Conservation (phyloP, 257 asterid genomes). For the Fraxinus anomala region DNA sequence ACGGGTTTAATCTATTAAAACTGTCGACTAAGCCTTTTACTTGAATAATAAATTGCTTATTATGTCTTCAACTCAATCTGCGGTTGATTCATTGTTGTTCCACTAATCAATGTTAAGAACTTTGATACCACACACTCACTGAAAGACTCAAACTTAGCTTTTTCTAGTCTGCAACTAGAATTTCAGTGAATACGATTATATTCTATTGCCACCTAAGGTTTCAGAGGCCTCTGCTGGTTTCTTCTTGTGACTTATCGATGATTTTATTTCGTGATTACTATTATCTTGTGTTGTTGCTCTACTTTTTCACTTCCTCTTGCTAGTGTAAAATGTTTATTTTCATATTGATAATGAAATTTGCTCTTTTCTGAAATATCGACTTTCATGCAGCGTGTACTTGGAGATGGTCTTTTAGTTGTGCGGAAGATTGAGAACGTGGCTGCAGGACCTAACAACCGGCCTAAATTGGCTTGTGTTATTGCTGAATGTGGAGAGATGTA, state of each 20-base stretch:
- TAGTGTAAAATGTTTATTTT: no score
- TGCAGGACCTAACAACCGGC: conserved; percentile 79
- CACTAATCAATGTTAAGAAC: not conserved
- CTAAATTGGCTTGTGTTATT: conserved; percentile 77
- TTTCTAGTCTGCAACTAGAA: no score
- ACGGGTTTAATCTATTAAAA: not conserved
- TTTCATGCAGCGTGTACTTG: conserved; percentile 78
- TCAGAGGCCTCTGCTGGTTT: no score
- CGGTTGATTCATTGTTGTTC: not conserved
- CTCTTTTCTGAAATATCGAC: conserved; percentile 5
- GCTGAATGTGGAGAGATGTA: conserved; percentile 98
- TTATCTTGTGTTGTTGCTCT: no score
- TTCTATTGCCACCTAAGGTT: no score
- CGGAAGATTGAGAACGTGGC: conserved; percentile 97
- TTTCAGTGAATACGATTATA: no score
- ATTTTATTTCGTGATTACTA: no score
- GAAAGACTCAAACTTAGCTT: no score
- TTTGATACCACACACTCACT: not conserved
- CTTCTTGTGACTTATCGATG: no score
- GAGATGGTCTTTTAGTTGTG: conserved; percentile 80
- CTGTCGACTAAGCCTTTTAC: conserved; percentile 1
- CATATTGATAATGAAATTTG: not conserved
- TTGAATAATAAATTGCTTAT: not conserved
- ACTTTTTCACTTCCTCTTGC: no score
- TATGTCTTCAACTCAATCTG: not conserved